Evolutionary conservation across 164 flowering plant genomes (phyloP).

Genomic region (Macadamia integrifolia): DNA sequence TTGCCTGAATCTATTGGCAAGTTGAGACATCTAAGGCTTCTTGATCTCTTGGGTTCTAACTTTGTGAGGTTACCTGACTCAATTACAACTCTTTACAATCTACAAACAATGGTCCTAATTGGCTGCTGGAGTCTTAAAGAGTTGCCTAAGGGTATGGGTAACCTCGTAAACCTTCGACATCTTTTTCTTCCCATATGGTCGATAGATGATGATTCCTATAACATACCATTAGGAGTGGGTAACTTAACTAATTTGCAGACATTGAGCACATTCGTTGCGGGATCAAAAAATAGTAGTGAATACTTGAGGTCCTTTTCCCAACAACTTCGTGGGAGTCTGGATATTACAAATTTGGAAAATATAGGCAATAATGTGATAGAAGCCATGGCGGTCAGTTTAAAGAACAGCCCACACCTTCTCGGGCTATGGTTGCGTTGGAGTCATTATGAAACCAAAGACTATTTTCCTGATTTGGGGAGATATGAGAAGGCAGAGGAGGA

Average conservation of each 20-base stretch:
- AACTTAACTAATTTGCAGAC: conserved; percentile 17
- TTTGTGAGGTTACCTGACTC: conserved; percentile 25
- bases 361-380: not conserved
- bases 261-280: conserved; percentile 11
- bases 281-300: conserved; percentile 4
- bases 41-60: conserved; percentile 21
- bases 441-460: too few relatives aligned
- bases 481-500: not conserved
- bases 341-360: conserved; percentile 19
- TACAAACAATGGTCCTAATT: conserved; percentile 25
- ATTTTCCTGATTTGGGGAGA: too few relatives aligned
- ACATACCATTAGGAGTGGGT: conserved; percentile 15
- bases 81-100: conserved; percentile 14
- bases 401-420: conserved; percentile 11
- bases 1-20: not conserved
- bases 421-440: conserved; percentile 20
- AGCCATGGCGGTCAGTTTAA: conserved; percentile 14
- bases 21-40: conserved; percentile 23
- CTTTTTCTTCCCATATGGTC: not conserved
- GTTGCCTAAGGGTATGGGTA: conserved; percentile 16
- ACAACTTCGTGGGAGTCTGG: conserved; percentile 13
- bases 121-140: conserved; percentile 13
- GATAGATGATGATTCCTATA: not conserved
- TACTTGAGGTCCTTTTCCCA: conserved; percentile 15
- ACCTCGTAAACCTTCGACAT: conserved; percentile 19